phyloP scores from a whole-genome alignment of 306 rosid genomes.

The Purshia tridentata region DNA sequence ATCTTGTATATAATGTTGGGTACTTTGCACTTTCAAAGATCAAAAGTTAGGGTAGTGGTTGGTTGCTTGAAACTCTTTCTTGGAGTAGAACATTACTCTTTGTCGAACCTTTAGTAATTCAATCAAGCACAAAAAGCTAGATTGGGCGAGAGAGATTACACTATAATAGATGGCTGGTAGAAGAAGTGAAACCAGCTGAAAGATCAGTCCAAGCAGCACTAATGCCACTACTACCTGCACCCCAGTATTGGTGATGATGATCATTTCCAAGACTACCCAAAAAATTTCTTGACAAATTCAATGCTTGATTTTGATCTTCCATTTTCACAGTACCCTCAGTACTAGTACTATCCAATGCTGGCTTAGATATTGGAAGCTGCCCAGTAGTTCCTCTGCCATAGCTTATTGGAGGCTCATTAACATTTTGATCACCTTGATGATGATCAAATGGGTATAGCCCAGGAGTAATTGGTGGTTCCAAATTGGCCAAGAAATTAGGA shows the following conservation, averaged over 20 bases:
- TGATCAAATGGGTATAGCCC: slow-evolving; percentile 50
- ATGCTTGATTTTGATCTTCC: slow-evolving; percentile 54
- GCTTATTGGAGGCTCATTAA: slow-evolving; percentile 19
- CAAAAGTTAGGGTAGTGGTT: slow-evolving; percentile 16
- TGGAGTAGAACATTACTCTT: neutral
- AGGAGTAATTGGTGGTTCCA: slow-evolving; percentile 41
- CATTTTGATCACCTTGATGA: slow-evolving; percentile 27
- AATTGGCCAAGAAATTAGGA: slow-evolving; percentile 52
- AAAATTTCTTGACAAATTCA: slow-evolving; percentile 54
- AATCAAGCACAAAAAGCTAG: too few relatives aligned
- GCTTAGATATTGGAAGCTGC: slow-evolving; percentile 41
- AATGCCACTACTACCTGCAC: slow-evolving; percentile 13
- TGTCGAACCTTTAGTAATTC: neutral
- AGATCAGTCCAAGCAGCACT: slow-evolving; percentile 61
- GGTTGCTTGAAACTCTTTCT: neutral
- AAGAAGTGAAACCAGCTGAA: slow-evolving; percentile 53
- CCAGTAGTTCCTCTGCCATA: slow-evolving; percentile 29
- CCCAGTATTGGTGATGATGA: slow-evolving; percentile 35
- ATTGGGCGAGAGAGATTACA: neutral
- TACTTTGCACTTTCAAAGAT: slow-evolving; percentile 13
- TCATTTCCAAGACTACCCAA: slow-evolving; percentile 49
- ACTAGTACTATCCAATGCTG: slow-evolving; percentile 31
- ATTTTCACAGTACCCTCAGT: slow-evolving; percentile 46
- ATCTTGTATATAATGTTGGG: slow-evolving; percentile 1
- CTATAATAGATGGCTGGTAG: slow-evolving; percentile 53